Evolutionary conservation across 2,329 filamentous ascomycete genomes (phyloP).

Genomic region (Neonectria hederae): DNA sequence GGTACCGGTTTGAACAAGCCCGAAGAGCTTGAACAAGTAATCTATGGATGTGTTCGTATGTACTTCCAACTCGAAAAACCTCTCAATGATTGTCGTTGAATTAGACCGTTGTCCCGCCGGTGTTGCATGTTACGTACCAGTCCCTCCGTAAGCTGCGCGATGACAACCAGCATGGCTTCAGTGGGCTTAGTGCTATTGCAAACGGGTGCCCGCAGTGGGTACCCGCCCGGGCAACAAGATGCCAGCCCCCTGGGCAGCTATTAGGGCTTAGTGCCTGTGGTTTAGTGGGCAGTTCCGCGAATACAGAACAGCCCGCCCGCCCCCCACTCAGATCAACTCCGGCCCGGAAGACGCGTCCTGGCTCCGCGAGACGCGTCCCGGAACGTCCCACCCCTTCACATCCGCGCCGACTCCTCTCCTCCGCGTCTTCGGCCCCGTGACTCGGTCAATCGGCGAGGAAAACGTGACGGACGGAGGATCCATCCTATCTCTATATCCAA

Average conservation of each 20-base stretch:
- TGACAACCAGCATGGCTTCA: slow-evolving; percentile 12
- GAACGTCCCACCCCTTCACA: slow-evolving; percentile 14
- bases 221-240: neutral
- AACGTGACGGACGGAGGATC: neutral
- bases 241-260: neutral
- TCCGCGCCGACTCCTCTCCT: slow-evolving; percentile 18
- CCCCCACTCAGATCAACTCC: neutral
- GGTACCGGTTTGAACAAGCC: neutral
- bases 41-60: neutral
- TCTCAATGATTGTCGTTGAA: slow-evolving; percentile 7
- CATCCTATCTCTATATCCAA: neutral
- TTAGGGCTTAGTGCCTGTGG: slow-evolving; percentile 6
- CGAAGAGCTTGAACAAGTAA: neutral
- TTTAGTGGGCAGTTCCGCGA: neutral
- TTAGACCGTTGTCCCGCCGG: slow-evolving; percentile 8
- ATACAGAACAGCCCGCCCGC: no score
- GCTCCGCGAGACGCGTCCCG: slow-evolving; percentile 20
- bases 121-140: neutral
- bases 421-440: slow-evolving; percentile 17
- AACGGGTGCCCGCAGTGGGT: slow-evolving; percentile 20
- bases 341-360: slow-evolving; percentile 14
- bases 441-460: slow-evolving; percentile 17
- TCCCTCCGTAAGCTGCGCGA: neutral
- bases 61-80: neutral
- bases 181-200: slow-evolving; percentile 21